Evolutionary conservation across 2,329 filamentous ascomycete genomes (phyloP), one percentile per base, ranked within the genome.

Genomic region (Pseudocercospora pini-densiflorae): DNA sequence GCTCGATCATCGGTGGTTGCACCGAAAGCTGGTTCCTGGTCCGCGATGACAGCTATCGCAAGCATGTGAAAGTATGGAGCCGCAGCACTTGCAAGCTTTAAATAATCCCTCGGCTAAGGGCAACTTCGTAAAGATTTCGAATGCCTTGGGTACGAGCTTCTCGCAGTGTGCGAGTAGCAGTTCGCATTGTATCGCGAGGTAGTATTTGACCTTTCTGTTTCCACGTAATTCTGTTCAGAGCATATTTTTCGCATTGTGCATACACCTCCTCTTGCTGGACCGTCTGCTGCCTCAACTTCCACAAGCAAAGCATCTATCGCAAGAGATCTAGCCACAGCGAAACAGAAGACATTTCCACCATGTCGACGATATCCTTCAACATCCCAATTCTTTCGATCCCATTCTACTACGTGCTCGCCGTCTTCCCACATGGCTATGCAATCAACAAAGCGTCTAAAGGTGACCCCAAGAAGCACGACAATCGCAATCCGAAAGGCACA

Each of bases 351-450:
- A 29, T 2, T 10, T 61, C 53, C 59, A 61, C 31, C 49, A 71
- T 69, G 69, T 61, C 69, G 19, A 66, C 65, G 3, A 60, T 63
- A 55, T 61, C 55, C 31, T 72, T 75, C 61, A 81, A 80, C 65
- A 72, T 77, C 45, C 79, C 81, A n/a, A 72, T 84, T 65, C 71
- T 83, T 65, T 79, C 79, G 51, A 81, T 85, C 51, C 81, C 81
- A 0, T 75, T 77, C 66, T 83, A 82, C 75, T 81, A 80, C 71
- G 62, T 79, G 66, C 75, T 84, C 45, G 75, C 78, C 55, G 51
- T 83, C 59, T 59, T 78, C 23, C 82, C 81, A 1, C 82, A 84
- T 61, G 67, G 64, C 62, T 79, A 77, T 70, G 79, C 80, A 45
- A 68, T 79, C 51, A 19, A 10, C 47, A 75, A 81, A 59, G 78